Evolutionary conservation across 1,284 basidiomycete genomes (phyloP), one percentile per base, ranked within the genome.

Genomic region (Pseudomicrostroma phylloplanum): DNA sequence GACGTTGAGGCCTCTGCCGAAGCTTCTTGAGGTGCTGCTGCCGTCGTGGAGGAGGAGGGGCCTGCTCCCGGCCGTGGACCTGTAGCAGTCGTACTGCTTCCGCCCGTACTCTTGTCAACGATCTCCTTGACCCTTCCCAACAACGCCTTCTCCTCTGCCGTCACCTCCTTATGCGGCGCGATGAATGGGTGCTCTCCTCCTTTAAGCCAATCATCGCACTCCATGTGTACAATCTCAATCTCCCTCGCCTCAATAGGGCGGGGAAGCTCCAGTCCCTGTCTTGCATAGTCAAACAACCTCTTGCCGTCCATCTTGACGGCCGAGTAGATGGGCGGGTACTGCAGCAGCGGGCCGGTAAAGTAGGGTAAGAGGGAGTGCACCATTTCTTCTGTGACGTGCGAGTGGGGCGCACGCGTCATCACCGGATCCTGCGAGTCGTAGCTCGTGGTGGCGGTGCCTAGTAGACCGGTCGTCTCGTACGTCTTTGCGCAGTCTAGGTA

Each of bases 221-320:
- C 85, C 58, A 98, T 83, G 11, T 88, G 86, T 72, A 90, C 86
- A 7, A 99, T 86, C 1, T 86, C 89, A 36, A 90, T 89, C 67
- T 86, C 84, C n/a, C 96, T 87, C 54, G 88, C 80, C 71, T 93
- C 91, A 67, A 99, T 96, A 4, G 93, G 89, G 11, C 93, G 86
- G 21, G 96, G 96, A 15, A 98, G 84, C 0, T 92, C 90, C 57
- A 89, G 88, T 11, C 89, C 89, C 74, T 89, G 85, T 2, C 96
- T 86, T 13, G 96, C 96, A 77, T 98, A 99, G 74, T 98, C 94
- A 79, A 98, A 93, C 36, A 98, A 80, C 1, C 91, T 90, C 80
- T 87, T 92, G 1, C 96, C 96, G 72, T 98, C 92, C 91, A 98
- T 98, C 80, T 96, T 94, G 49, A 98, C 83, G 0, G 96, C 96